Conservation (phyloP, 73 alveolate genomes). For the Stentor roeselii region DNA sequence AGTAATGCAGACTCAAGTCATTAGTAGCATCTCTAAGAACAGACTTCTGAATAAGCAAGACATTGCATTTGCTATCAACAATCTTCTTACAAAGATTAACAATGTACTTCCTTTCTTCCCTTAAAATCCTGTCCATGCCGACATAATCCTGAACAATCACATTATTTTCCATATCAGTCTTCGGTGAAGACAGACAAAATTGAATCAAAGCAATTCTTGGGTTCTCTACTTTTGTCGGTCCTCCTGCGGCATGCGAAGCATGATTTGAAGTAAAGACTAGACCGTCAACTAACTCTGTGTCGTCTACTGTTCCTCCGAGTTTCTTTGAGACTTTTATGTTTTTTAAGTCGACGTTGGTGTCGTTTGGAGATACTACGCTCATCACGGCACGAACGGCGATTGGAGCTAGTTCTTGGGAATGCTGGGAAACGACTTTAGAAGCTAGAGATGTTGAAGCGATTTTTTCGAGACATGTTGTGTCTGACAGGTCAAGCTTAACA, state of each 20-base stretch:
- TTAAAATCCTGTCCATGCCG: slow-evolving; percentile 97
- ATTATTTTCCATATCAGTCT: slow-evolving; percentile 98
- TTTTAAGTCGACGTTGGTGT: slow-evolving; percentile 91
- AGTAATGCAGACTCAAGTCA: slow-evolving; percentile 95
- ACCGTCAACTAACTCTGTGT: slow-evolving; percentile 97
- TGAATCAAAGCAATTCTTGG: slow-evolving; percentile 98
- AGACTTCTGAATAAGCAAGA: slow-evolving; percentile 94
- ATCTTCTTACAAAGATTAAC: slow-evolving; percentile 52
- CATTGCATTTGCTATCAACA: slow-evolving; percentile 96
- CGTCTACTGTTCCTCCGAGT: slow-evolving; percentile 99
- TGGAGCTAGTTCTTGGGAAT: slow-evolving; percentile 95
- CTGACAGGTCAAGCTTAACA: slow-evolving; percentile 80
- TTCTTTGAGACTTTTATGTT: slow-evolving; percentile 86
- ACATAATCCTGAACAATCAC: slow-evolving; percentile 89
- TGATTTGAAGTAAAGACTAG: slow-evolving; percentile 90
- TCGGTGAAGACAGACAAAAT: slow-evolving; percentile 98
- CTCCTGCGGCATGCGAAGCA: slow-evolving; percentile 96
- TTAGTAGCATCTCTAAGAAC: slow-evolving; percentile 97
- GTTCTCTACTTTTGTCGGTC: slow-evolving; percentile 87
- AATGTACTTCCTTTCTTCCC: slow-evolving; percentile 97
- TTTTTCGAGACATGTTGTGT: slow-evolving; percentile 89
- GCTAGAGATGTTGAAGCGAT: slow-evolving; percentile 95
- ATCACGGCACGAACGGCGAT: slow-evolving; percentile 98
- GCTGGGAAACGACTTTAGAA: slow-evolving; percentile 91
- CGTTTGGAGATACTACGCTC: slow-evolving; percentile 68